Conservation (phyloP, 768 basidiomycete species). For the Lentinula raphanica region DNA sequence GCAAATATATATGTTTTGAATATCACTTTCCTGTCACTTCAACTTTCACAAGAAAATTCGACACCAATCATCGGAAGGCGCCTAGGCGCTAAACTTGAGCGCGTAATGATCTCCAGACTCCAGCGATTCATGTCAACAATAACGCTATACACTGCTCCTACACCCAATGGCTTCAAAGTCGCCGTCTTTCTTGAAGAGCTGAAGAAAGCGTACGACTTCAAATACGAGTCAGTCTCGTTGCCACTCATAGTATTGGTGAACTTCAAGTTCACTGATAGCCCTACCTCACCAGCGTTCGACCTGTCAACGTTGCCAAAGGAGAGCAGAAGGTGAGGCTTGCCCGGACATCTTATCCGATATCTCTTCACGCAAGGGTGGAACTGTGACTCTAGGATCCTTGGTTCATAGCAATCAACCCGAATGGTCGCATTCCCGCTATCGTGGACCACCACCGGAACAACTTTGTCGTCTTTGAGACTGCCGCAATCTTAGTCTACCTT, state of each 20-base stretch:
- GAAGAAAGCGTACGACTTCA: constrained; percentile 41
- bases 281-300: background rate
- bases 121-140: too few relatives aligned
- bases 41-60: too few relatives aligned
- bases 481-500: constrained; percentile 79
- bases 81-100: too few relatives aligned
- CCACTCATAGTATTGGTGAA: background rate
- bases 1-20: too few relatives aligned
- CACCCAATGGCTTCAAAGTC: constrained; percentile 53
- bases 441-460: constrained; percentile 55
- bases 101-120: too few relatives aligned
- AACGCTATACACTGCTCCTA: constrained; percentile 44
- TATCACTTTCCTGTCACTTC: too few relatives aligned
- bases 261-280: background rate
- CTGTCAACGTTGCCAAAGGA: background rate
- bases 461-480: constrained; percentile 70
- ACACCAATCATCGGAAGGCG: too few relatives aligned
- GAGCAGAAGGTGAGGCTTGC: constrained; percentile 1
- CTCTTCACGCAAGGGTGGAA: too few relatives aligned
- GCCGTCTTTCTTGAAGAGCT: constrained; percentile 62
- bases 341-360: constrained; percentile 50
- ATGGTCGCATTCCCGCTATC: constrained; percentile 56
- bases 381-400: constrained; percentile 79
- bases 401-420: constrained; percentile 69
- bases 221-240: constrained; percentile 41